phyloP scores from a whole-genome alignment of 2,329 filamentous ascomycete genomes.

The Alternaria tenuissima region DNA sequence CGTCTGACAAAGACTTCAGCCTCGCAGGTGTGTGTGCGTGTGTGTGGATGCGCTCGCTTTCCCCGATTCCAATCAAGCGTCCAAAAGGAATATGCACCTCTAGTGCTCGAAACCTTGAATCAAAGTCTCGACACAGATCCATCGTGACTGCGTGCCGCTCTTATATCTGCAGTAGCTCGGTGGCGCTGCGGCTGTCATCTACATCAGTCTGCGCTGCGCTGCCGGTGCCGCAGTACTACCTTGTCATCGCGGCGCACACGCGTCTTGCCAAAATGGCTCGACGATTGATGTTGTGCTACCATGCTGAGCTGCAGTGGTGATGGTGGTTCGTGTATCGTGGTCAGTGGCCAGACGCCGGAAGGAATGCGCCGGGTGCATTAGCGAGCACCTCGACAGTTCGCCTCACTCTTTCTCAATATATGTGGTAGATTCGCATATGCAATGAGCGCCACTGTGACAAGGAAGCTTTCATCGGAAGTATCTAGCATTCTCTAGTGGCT shows the following conservation, averaged over 20 bases:
- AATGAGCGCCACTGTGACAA: background rate
- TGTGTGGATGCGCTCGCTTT: constrained; percentile 16
- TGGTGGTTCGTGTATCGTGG: constrained; percentile 26
- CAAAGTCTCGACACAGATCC: background rate
- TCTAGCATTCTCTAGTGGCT: background rate
- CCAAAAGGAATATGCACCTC: background rate
- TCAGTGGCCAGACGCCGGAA: constrained; percentile 27
- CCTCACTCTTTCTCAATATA: constrained; percentile 26
- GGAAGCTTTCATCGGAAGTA: background rate
- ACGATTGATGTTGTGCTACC: constrained; percentile 11
- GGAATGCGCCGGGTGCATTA: constrained; percentile 14
- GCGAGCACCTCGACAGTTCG: constrained; percentile 11
- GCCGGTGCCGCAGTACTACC: constrained; percentile 4
- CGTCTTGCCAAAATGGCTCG: constrained; percentile 12
- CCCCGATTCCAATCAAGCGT: background rate
- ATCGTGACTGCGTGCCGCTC: background rate
- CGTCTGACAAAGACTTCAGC: constrained; percentile 19
- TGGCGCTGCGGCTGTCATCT: constrained; percentile 8
- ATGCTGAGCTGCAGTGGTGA: constrained; percentile 25
- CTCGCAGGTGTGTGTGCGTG: constrained; percentile 10
- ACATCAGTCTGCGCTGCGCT: background rate
- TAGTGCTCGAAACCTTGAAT: background rate
- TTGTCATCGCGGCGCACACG: constrained; percentile 10
- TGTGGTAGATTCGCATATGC: background rate
- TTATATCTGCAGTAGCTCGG: constrained; percentile 13